A percentile compares a stretch with the other conserved stretches of the same genome.
Conservation (phyloP, 2,329 filamentous ascomycete species). For the Ophioceras dolichostomum region DNA sequence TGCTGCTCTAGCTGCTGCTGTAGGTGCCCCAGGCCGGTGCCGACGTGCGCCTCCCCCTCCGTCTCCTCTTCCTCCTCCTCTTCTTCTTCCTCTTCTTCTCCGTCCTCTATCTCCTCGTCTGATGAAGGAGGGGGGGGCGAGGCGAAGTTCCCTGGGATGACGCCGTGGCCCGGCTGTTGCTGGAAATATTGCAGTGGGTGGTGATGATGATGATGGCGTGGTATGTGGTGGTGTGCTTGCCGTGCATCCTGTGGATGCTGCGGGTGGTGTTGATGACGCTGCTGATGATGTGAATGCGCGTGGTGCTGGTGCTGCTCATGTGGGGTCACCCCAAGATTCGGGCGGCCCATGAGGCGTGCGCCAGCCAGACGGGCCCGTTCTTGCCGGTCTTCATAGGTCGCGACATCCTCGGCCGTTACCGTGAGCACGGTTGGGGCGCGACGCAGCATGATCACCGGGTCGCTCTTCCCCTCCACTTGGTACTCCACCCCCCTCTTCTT, state of each 20-base stretch:
- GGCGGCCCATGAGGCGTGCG: background rate
- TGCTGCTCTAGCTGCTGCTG: background rate
- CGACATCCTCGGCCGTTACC: conserved; percentile 59
- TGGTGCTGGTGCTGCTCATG: conserved; percentile 6
- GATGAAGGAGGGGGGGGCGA: conserved; percentile 4
- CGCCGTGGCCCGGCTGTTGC: conserved; percentile 8
- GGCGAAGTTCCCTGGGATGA: background rate
- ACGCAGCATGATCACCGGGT: conserved; percentile 24
- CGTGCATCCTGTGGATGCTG: conserved; percentile 10
- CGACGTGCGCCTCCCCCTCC: background rate
- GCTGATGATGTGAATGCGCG: conserved; percentile 1
- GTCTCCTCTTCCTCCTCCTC: conserved; percentile 3
- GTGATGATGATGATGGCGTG: conserved; percentile 1
- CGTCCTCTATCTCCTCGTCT: conserved; percentile 2
- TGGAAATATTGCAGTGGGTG: conserved; percentile 5
- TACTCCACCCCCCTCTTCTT: no score
- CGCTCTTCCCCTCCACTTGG: no score
- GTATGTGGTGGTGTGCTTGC: conserved; percentile 3
- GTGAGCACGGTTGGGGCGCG: conserved; percentile 53
- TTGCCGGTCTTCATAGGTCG: conserved; percentile 52
- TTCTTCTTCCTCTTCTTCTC: conserved; percentile 5
- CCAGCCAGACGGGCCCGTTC: background rate
- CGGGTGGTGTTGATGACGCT: conserved; percentile 3
- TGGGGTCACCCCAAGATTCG: background rate
- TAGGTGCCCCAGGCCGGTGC: conserved; percentile 1